Percentiles rank a stretch among this genome's conserved stretches.
Conservation (phyloP, 169 alveolate species). For the Plasmodium inui region DNA sequence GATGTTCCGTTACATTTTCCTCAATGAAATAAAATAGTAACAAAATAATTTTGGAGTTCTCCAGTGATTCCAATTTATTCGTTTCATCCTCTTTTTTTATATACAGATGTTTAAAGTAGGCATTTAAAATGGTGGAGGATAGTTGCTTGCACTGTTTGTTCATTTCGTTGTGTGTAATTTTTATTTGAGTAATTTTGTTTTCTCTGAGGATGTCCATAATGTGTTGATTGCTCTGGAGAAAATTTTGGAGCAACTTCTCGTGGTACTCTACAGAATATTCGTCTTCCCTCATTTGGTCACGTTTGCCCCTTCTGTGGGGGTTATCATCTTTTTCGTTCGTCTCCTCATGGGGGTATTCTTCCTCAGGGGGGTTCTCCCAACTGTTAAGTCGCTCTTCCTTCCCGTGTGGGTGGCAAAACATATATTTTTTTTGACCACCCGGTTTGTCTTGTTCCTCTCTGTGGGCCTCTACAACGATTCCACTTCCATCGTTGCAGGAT, state of each 20-base stretch:
- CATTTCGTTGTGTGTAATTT: conserved; percentile 39
- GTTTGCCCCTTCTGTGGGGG: background rate
- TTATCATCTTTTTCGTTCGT: background rate
- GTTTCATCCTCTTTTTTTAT: conserved; percentile 8
- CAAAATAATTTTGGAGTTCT: conserved; percentile 37
- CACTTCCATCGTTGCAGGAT: background rate
- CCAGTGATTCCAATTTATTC: conserved; percentile 22
- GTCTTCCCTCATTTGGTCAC: background rate
- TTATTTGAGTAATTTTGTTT: conserved; percentile 24
- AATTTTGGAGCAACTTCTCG: conserved; percentile 3
- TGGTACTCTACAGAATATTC: conserved; percentile 13
- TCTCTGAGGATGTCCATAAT: conserved; percentile 29
- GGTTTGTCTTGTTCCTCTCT: background rate
- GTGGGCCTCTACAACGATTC: background rate
- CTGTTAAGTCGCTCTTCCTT: background rate
- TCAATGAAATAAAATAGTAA: conserved; percentile 53
- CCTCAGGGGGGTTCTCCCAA: background rate
- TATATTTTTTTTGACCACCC: background rate
- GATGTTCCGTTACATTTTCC: conserved; percentile 67
- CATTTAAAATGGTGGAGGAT: conserved; percentile 40
- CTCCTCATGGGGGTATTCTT: background rate
- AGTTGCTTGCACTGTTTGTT: conserved; percentile 26
- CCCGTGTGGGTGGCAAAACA: background rate
- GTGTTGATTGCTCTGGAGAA: conserved; percentile 9
- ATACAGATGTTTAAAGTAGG: conserved; percentile 36